A percentile compares a stretch with the other conserved stretches of the same genome.
Conservation (phyloP, 2,329 filamentous ascomycete species). For the Penicillium corylophilum region DNA sequence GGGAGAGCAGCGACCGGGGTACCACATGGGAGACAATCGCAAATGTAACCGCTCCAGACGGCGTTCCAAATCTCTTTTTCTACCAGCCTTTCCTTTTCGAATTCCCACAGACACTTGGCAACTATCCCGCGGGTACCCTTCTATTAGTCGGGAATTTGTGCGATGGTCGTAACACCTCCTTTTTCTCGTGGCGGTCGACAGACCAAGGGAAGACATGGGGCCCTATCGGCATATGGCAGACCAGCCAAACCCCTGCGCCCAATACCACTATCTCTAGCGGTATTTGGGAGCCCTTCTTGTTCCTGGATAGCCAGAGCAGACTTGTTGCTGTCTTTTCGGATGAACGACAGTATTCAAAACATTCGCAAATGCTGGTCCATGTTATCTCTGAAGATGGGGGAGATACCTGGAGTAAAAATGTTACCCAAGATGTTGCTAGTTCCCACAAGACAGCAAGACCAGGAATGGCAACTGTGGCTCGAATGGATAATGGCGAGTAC, state of each 20-base stretch:
- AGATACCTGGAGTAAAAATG: neutral
- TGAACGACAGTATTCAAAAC: neutral
- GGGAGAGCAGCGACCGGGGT: neutral
- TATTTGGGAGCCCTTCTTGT: constrained; percentile 6
- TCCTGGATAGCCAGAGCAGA: neutral
- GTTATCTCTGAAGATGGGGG: neutral
- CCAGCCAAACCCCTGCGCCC: neutral
- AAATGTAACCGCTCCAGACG: neutral
- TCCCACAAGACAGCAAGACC: neutral
- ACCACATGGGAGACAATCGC: neutral
- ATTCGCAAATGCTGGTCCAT: neutral
- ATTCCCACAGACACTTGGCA: constrained; percentile 11
- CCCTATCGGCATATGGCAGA: constrained; percentile 1
- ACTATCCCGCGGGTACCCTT: constrained; percentile 9
- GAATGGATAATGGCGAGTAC: constrained; percentile 6
- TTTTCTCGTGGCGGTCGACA: constrained; percentile 7
- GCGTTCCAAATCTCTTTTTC: neutral
- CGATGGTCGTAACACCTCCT: neutral
- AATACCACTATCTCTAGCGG: neutral
- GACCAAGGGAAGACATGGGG: constrained; percentile 8
- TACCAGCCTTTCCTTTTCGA: constrained; percentile 7
- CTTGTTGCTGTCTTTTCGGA: neutral
- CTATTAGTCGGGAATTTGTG: constrained; percentile 8
- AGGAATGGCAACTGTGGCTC: constrained; percentile 2
- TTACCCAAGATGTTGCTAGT: neutral